Conservation (phyloP, 108 stramenopile species). For the Mayamaea pseudoterrestris region DNA sequence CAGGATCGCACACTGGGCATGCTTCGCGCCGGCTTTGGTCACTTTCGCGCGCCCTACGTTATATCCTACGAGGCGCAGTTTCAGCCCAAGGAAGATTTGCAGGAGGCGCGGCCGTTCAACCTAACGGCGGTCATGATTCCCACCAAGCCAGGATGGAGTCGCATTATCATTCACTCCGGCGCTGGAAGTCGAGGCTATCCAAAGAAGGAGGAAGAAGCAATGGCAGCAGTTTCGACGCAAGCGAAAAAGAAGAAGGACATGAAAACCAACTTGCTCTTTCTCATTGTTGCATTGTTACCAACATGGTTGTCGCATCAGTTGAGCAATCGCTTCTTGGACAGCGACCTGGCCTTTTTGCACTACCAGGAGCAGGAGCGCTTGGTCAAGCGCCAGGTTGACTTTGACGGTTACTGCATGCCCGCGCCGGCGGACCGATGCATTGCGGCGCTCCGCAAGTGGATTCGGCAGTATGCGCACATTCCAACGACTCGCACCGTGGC, state of each 20-base stretch:
- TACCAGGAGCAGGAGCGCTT: conserved; percentile 25
- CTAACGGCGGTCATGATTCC: conserved; percentile 15
- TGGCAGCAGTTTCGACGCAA: background rate
- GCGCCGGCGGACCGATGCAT: conserved; percentile 17
- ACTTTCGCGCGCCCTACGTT: conserved; percentile 14
- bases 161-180: conserved; percentile 13
- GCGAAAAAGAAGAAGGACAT: conserved; percentile 4
- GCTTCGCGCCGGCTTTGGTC: conserved; percentile 4
- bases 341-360: conserved; percentile 25
- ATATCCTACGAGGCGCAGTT: conserved; percentile 13
- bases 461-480: conserved; percentile 10
- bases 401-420: conserved; percentile 16
- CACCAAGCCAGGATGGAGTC: conserved; percentile 22
- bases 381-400: conserved; percentile 1
- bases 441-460: conserved; percentile 16
- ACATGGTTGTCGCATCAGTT: conserved; percentile 15
- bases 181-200: background rate
- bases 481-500: too few species aligned
- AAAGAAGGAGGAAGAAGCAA: too few species aligned
- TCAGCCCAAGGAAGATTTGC: background rate
- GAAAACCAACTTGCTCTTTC: too few species aligned
- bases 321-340: conserved; percentile 21
- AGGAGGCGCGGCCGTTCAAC: conserved; percentile 4
- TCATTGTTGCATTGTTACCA: conserved; percentile 6
- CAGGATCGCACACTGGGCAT: conserved; percentile 22